Base-by-base conservation (phyloP, 306 rosid genomes). In the Urtica urens region DNA sequence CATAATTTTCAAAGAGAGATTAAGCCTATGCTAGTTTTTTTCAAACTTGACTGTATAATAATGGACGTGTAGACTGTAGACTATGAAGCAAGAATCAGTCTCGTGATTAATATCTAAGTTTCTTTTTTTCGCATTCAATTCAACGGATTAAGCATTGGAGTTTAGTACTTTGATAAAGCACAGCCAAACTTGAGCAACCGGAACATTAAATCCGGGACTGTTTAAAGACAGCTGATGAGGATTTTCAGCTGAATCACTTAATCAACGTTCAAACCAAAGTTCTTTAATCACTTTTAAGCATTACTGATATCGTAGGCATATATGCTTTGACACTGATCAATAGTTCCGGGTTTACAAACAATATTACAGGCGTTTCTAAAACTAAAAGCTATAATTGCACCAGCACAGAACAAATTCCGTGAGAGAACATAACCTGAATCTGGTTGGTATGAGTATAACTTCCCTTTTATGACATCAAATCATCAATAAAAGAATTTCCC, bases 401-500 rank as follows among this genome's bases (percentile, higher is more conserved):
- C 68, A 39, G 17, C 65, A 51, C 35, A 59, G 53, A 42, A 49
- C 64, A 53, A n/a, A n/a, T 44, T 24, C 16, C 26, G 21, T 17
- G 40, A 55, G 58, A 60, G 52, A 69, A 69, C 72, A 59, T 20
- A n/a, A n/a, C n/a, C n/a, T n/a, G n/a, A n/a, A n/a, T n/a, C n/a
- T n/a, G n/a, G n/a, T n/a, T 45, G 75, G 79, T 65, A 74, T 68
- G 72, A 53, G 75, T 77, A 67, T 69, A 62, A 66, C 49, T 39
- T 51, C 61, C n/a, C 28, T 67, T 72, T 35, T 65, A 66, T 78
- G 65, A 72, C 65, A 59, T 64, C 44, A 59, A 43, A 61, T 69
- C 61, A 55, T 78, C 92, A 88, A 81, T 81, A 72, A 88, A 88
- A 88, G 96, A 88, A 88, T 88, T 62, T 30, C 14, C 27, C 76